Evolutionary conservation across 352 stramenopile species (phyloP).

Genomic region (Achlya hypogyna): DNA sequence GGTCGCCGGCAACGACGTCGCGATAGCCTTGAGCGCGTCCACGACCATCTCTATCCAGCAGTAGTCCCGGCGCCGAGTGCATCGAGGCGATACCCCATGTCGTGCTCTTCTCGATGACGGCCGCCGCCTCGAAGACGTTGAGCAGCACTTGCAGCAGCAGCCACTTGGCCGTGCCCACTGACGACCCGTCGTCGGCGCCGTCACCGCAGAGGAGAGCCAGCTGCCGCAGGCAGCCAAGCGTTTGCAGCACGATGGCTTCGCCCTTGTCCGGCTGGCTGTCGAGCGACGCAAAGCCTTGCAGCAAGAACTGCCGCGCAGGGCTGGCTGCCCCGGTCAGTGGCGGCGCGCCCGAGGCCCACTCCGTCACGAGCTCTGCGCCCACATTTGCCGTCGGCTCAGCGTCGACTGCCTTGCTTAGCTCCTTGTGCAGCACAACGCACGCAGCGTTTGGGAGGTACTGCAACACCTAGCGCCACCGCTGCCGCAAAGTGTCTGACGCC

Average conservation of each 20-base stretch:
- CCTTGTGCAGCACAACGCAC: not conserved
- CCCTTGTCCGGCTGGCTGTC: slow-evolving; percentile 84
- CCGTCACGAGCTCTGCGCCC: not conserved
- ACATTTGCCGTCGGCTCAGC: not conserved
- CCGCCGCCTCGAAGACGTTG: slow-evolving; percentile 76
- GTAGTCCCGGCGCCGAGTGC: not conserved
- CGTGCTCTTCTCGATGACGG: slow-evolving; percentile 84
- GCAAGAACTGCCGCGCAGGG: slow-evolving; percentile 61
- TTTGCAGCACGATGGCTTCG: slow-evolving; percentile 73
- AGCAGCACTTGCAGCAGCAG: slow-evolving; percentile 65
- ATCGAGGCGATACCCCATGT: slow-evolving; percentile 39
- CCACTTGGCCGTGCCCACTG: slow-evolving; percentile 31
- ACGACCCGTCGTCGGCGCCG: slow-evolving; percentile 23
- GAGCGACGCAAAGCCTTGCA: slow-evolving; percentile 79
- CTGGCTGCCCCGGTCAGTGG: slow-evolving; percentile 47
- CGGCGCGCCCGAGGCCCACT: not conserved
- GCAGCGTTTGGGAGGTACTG: not conserved
- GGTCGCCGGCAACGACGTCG: slow-evolving; percentile 42
- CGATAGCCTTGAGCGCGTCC: slow-evolving; percentile 66
- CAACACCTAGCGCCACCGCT: not conserved
- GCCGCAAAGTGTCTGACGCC: not conserved
- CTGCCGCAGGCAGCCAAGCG: slow-evolving; percentile 75
- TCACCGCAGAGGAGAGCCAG: slow-evolving; percentile 56
- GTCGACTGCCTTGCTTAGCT: not conserved
- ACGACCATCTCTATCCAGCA: slow-evolving; percentile 66